Percentiles rank a stretch among this genome's conserved stretches.
Evolutionary conservation across 768 basidiomycete species (phyloP).

Genomic region (Strobilomyces confusus): DNA sequence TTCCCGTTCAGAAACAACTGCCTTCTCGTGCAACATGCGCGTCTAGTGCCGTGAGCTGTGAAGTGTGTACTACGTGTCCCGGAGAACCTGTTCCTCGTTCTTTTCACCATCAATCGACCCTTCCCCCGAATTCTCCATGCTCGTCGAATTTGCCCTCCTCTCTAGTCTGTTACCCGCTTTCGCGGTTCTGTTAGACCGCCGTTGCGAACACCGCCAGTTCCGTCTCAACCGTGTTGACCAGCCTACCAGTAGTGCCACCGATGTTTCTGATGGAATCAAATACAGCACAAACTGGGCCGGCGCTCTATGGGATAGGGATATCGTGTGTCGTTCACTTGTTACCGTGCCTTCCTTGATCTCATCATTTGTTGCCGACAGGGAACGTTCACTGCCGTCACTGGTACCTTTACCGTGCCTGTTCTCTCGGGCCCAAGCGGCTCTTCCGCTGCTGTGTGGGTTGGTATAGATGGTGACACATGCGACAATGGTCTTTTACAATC

Average conservation of each 20-base stretch:
- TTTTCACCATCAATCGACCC: not conserved
- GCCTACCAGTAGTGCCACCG: not conserved
- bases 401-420: not conserved
- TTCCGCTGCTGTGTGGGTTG: conserved; percentile 1
- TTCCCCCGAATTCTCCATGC: not conserved
- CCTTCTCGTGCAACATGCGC: not conserved
- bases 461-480: conserved; percentile 9
- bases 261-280: not conserved
- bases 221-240: not conserved
- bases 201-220: not conserved
- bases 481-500: not conserved
- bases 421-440: not conserved
- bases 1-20: not conserved
- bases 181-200: not conserved
- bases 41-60: not conserved
- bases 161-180: not conserved
- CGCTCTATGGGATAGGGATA: not conserved
- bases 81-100: not conserved
- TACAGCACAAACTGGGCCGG: not conserved
- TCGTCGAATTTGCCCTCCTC: not conserved
- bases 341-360: not conserved
- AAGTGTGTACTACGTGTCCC: not conserved
- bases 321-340: not conserved
- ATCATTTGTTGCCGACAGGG: not conserved
- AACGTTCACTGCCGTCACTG: conserved; percentile 1